Base-by-base conservation (phyloP, 176 grass and related monocot species). In the Triticum monococcum region DNA sequence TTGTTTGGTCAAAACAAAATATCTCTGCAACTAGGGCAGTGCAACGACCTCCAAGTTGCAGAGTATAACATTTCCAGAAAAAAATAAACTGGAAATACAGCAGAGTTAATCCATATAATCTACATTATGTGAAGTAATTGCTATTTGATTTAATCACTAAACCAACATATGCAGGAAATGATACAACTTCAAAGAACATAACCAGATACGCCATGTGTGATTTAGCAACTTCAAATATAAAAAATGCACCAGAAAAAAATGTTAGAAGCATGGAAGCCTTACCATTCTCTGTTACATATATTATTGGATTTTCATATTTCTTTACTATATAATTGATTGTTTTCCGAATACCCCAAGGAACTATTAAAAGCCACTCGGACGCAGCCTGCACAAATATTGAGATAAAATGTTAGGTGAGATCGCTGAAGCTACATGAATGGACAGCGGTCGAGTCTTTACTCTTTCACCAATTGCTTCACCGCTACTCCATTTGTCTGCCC, bases 211-310 rank as follows among this genome's bases (percentile, higher is more conserved):
- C 24, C 40, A 46, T 46, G 2, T 74, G 71, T 46, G 73, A 6
- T 22, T 31, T 54, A 26, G 24, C 30, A 75, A 75, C 72, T 54
- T 54, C 50, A 54, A 54, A 76, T 32, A 40, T 78, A 5, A 28
- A 80, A 70, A 6, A 45, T 5, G 40, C 77, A 75, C 6, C 30
- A 63, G 5, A 17, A 85, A 52, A 45, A 68, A 31, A 78, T 64
- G 64, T 72, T 26, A 69, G 56, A 56, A 79, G 38, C 75, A 83
- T 85, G 23, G 28, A 78, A 77, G 31, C 31, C 74, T 61, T 92
- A 98, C 97, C 97, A 85, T 98, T 98, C 92, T 98, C 97, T 26
- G 97, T 98, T 33, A 98, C 25, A 89, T 91, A 94, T 80, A 98
- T 90, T 85, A 52, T 74, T 64, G 93, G 93, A 78, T 91, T 92